Percentiles rank a stretch among this genome's conserved stretches.
Evolutionary conservation across 75 land plant genomes (phyloP).

Genomic region (Pinus taeda): DNA sequence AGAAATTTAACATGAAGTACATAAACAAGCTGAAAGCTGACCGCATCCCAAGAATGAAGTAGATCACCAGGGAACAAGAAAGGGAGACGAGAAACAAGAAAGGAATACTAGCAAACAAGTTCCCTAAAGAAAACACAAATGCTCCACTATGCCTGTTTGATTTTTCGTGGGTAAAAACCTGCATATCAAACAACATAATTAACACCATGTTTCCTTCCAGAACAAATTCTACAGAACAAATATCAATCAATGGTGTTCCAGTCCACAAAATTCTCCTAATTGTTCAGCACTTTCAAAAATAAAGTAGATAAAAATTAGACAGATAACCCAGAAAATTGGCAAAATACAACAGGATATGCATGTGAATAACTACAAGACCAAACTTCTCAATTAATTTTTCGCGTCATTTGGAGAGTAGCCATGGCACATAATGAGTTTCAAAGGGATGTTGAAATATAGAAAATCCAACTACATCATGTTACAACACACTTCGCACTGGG

Average conservation of each 20-base stretch:
- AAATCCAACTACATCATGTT: too few species aligned
- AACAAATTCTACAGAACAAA: neutral
- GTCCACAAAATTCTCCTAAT: too few species aligned
- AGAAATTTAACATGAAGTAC: conserved; percentile 78
- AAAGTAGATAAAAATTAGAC: neutral
- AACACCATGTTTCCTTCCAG: too few species aligned
- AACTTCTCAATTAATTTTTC: neutral
- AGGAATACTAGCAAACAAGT: conserved; percentile 72
- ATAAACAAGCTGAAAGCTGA: conserved; percentile 67
- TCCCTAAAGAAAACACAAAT: conserved; percentile 53
- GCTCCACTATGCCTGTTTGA: conserved; percentile 58
- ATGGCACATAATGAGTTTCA: neutral
- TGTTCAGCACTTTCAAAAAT: neutral
- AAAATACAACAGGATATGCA: neutral
- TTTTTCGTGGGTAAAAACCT: conserved; percentile 65
- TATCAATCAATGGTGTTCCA: neutral
- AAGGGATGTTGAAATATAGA: neutral
- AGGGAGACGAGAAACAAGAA: conserved; percentile 71
- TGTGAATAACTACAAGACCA: neutral
- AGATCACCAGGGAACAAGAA: conserved; percentile 59
- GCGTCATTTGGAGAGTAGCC: neutral
- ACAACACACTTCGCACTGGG: too few species aligned
- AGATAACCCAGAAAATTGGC: neutral
- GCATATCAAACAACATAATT: conserved; percentile 17
- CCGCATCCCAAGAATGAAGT: conserved; percentile 64